phyloP scores from a whole-genome alignment of 129 eudicot species.

The Pulicaria dysenterica region DNA sequence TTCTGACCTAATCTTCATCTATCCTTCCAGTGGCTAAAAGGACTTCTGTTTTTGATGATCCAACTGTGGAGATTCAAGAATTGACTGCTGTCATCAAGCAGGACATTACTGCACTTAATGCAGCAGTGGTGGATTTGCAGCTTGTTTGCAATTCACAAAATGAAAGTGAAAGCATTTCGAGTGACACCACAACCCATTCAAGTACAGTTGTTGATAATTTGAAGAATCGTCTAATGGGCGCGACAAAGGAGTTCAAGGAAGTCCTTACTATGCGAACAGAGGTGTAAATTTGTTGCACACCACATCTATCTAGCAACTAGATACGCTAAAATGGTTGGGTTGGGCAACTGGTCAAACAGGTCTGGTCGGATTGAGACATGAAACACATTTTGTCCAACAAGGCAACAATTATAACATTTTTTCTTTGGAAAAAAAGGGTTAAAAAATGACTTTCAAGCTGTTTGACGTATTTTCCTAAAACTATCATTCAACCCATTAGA shows the following conservation, averaged over 20 bases:
- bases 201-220: conserved; percentile 88
- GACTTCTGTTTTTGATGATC: conserved; percentile 89
- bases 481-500: neutral
- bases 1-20: conserved; percentile 18
- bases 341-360: neutral
- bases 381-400: neutral
- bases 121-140: conserved; percentile 93
- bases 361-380: no score
- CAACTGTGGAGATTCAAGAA: conserved; percentile 90
- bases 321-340: neutral
- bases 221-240: conserved; percentile 82
- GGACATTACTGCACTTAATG: conserved; percentile 87
- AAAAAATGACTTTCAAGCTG: neutral
- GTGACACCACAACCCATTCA: conserved; percentile 81
- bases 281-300: conserved; percentile 44
- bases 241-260: conserved; percentile 95
- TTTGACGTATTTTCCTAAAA: neutral
- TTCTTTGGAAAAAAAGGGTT: no score
- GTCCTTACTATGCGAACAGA: conserved; percentile 96
- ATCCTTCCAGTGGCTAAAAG: conserved; percentile 76
- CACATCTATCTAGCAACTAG: conserved; percentile 3
- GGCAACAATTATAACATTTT: no score
- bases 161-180: conserved; percentile 68
- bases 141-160: conserved; percentile 65
- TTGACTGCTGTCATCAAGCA: conserved; percentile 91